phyloP scores from a whole-genome alignment of 805 yeast species.

The Priceomyces castillae region DNA sequence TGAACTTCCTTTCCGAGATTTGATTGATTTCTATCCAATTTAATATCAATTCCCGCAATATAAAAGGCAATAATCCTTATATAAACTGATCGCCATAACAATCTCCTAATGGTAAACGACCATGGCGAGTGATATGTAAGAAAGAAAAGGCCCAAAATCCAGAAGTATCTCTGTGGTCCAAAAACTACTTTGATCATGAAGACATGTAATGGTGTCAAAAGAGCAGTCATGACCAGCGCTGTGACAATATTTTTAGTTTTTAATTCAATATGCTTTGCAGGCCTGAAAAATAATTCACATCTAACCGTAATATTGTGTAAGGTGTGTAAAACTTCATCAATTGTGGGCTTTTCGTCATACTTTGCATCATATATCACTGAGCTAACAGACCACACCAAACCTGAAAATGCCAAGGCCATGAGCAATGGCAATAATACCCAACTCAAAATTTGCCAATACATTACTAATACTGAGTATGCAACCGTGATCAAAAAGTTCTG shows the following conservation, averaged over 20 bases:
- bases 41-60: constrained; percentile 41
- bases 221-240: constrained; percentile 26
- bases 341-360: constrained; percentile 47
- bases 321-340: constrained; percentile 50
- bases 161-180: constrained; percentile 30
- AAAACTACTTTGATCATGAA: constrained; percentile 31
- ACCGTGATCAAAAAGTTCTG: constrained; percentile 43
- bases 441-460: constrained; percentile 43
- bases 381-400: constrained; percentile 44
- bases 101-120: constrained; percentile 42
- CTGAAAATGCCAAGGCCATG: constrained; percentile 34
- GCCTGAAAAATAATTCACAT: constrained; percentile 39
- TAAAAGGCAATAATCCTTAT: constrained; percentile 36
- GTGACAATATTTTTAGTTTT: constrained; percentile 24
- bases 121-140: constrained; percentile 49
- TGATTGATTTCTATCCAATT: constrained; percentile 10
- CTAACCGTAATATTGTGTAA: constrained; percentile 46
- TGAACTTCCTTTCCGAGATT: background rate
- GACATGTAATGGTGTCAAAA: constrained; percentile 46
- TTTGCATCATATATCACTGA: constrained; percentile 42
- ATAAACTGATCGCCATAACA: constrained; percentile 51
- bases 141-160: constrained; percentile 35
- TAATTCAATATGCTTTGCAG: constrained; percentile 32
- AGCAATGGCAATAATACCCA: constrained; percentile 39
- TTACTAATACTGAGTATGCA: constrained; percentile 34